These are phyloP conservation scores for Gonium pectorale DNA, from an alignment of 139 green algal species.

Conservation along the genomic window DNA sequence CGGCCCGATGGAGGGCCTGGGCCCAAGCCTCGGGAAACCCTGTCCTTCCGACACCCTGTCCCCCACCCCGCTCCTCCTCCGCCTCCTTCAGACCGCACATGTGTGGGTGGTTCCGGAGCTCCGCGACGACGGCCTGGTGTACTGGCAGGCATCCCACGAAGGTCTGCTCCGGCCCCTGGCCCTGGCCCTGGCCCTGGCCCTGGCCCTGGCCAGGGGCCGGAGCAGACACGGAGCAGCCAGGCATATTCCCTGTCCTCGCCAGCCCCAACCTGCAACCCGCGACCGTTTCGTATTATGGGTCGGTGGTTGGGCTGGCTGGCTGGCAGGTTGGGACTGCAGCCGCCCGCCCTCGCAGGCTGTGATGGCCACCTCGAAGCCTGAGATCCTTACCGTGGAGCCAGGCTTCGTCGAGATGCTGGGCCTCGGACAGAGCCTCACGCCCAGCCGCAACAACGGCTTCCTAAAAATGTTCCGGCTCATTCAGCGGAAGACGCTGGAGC, in stretches of 20 bases:
- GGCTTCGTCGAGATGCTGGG: conserved; percentile 94
- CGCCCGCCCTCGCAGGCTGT: conserved; percentile 91
- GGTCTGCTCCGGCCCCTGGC: no score
- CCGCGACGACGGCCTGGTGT: conserved; percentile 78
- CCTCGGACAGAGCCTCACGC: conserved; percentile 95
- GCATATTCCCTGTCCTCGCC: no score
- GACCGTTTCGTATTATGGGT: no score
- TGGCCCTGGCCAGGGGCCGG: conserved; percentile 68
- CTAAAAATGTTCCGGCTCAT: conserved; percentile 97
- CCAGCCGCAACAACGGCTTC: conserved; percentile 98
- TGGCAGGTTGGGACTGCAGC: conserved; percentile 91
- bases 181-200: neutral
- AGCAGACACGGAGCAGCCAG: no score
- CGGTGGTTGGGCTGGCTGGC: no score
- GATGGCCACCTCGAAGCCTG: conserved; percentile 72
- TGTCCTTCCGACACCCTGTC: no score
- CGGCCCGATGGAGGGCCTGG: no score
- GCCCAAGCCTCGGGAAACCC: no score
- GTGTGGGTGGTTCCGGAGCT: conserved; percentile 95
- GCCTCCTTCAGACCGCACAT: no score
- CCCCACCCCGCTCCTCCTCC: no score
- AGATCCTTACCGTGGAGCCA: conserved; percentile 74
- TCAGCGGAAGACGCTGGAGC: conserved; percentile 57
- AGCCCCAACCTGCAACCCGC: no score
- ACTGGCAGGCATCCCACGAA: conserved; percentile 94